Conservation (phyloP, 2,329 filamentous ascomycete species). For the Cordyceps farinosa region DNA sequence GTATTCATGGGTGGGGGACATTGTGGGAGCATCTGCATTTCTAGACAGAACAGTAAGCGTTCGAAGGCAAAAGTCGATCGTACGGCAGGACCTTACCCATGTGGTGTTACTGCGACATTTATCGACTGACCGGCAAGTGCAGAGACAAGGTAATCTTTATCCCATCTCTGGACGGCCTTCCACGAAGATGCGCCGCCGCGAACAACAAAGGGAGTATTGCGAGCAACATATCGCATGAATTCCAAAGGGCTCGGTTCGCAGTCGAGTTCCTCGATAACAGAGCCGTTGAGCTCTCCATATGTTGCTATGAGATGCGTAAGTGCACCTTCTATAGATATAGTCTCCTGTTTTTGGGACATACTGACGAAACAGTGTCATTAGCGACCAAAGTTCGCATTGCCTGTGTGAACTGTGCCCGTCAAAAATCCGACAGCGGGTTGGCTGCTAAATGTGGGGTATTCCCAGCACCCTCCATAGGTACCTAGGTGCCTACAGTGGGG, state of each 20-base stretch:
- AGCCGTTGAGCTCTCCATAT: constrained; percentile 71
- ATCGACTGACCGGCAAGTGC: constrained; percentile 56
- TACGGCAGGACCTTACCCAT: constrained; percentile 47
- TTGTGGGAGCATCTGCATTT: constrained; percentile 37
- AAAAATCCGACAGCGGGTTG: background rate
- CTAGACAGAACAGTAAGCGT: constrained; percentile 23
- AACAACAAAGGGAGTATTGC: constrained; percentile 72
- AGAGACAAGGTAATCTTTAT: constrained; percentile 53
- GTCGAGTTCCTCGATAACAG: constrained; percentile 55
- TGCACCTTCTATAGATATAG: constrained; percentile 13
- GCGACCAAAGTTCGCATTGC: background rate
- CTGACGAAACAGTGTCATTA: background rate
- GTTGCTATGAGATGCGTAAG: constrained; percentile 54
- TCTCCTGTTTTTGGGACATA: background rate
- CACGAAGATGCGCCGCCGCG: constrained; percentile 60
- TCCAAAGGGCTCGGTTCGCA: constrained; percentile 70
- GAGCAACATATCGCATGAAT: constrained; percentile 73
- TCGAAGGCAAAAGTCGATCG: background rate
- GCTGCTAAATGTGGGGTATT: background rate
- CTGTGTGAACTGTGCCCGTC: background rate
- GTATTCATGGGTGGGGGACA: constrained; percentile 26
- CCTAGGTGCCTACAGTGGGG: too few relatives aligned
- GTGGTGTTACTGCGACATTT: constrained; percentile 74
- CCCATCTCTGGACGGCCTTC: constrained; percentile 62
- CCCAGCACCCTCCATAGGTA: too few relatives aligned